phyloP scores from a whole-genome alignment of 345 rosid species.

The Zanthoxylum bungeanum region DNA sequence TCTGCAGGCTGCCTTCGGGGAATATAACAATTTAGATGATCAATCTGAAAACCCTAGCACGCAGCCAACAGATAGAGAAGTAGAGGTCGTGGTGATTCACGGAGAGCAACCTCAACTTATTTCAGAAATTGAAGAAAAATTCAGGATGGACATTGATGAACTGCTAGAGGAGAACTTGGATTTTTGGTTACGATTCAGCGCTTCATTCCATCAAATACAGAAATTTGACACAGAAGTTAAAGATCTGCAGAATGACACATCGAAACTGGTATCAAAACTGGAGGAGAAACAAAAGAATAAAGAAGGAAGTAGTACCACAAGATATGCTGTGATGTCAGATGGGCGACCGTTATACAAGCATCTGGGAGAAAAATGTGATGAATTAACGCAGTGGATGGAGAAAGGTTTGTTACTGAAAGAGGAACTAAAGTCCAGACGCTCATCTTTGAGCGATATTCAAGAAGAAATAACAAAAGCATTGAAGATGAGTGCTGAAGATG shows the following conservation, averaged over 20 bases:
- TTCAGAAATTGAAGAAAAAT: conserved; percentile 52
- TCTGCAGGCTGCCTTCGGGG: conserved; percentile 48
- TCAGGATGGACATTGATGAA: conserved; percentile 62
- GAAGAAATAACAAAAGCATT: conserved; percentile 63
- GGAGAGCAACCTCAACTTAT: conserved; percentile 27
- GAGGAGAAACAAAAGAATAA: conserved; percentile 47
- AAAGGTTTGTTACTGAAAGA: conserved; percentile 54
- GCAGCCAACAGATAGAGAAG: conserved; percentile 31
- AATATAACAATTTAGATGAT: conserved; percentile 29
- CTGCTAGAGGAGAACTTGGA: conserved; percentile 77
- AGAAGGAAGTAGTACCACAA: conserved; percentile 49
- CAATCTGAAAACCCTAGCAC: conserved; percentile 22
- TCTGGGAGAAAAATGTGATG: conserved; percentile 62
- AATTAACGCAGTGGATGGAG: conserved; percentile 67
- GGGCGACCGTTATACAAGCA: conserved; percentile 72
- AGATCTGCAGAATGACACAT: conserved; percentile 58
- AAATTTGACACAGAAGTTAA: conserved; percentile 61
- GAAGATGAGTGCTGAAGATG: conserved; percentile 74
- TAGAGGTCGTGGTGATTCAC: conserved; percentile 27
- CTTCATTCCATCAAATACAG: conserved; percentile 69
- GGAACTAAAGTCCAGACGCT: conserved; percentile 61
- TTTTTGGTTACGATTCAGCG: conserved; percentile 80
- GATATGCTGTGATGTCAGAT: conserved; percentile 50
- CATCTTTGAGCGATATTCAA: conserved; percentile 62
- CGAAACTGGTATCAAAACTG: conserved; percentile 49